A percentile compares a stretch with the other conserved stretches of the same genome.
These are phyloP conservation scores for Populus hybrid DNA, from an alignment of 441 rosid species.

Conservation along the genomic window DNA sequence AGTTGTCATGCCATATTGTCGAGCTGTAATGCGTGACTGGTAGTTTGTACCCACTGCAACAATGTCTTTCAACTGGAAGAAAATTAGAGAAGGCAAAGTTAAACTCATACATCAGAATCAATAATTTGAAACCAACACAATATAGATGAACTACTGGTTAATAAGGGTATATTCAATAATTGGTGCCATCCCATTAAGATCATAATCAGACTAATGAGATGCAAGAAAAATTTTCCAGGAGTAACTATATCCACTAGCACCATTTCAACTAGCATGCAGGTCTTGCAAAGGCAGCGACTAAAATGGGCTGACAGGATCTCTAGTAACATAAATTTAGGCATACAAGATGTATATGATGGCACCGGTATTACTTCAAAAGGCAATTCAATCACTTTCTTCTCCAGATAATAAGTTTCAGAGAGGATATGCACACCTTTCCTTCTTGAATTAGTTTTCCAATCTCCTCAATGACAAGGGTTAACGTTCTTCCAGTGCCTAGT, in stretches of 20 bases:
- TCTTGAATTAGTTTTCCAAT: conserved; percentile 8
- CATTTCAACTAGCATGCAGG: background rate
- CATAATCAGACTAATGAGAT: background rate
- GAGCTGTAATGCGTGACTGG: background rate
- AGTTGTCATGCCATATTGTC: conserved; percentile 7
- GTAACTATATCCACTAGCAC: background rate
- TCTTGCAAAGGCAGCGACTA: background rate
- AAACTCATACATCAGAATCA: background rate
- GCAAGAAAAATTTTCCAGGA: background rate
- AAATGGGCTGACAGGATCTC: background rate
- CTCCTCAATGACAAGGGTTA: conserved; percentile 4
- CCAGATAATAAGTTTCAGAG: background rate
- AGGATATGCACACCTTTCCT: conserved; percentile 3
- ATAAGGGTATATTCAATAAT: background rate
- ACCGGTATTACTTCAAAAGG: background rate
- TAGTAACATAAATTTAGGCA: background rate
- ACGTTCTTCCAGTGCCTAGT: background rate
- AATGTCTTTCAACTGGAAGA: background rate
- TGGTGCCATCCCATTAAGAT: background rate
- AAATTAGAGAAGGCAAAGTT: background rate
- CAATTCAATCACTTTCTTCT: conserved; percentile 8
- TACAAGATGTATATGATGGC: background rate
- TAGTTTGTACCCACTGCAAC: conserved; percentile 8
- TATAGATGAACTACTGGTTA: background rate
- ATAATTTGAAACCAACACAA: background rate